Conservation (phyloP, 257 asterid species). For the Ehretia macrophylla region DNA sequence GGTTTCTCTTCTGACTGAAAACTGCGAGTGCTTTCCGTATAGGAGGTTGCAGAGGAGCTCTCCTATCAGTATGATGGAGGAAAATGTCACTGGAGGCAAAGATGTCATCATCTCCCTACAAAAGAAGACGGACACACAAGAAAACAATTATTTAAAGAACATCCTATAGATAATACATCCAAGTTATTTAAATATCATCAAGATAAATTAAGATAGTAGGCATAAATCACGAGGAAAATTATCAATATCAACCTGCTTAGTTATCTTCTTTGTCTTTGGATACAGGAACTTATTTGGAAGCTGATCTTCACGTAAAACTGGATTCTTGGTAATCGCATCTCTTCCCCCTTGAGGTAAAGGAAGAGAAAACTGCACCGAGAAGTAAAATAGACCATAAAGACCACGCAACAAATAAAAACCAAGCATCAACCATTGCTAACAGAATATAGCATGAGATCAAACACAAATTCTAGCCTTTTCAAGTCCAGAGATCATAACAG, state of each 20-base stretch:
- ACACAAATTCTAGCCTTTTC: no score
- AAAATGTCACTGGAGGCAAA: conserved; percentile 56
- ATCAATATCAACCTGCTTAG: conserved; percentile 26
- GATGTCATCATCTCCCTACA: conserved; percentile 59
- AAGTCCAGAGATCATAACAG: neutral
- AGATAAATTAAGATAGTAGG: no score
- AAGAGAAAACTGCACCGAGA: conserved; percentile 64
- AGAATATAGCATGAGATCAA: neutral
- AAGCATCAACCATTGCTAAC: neutral
- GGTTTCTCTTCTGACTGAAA: conserved; percentile 88
- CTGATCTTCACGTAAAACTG: conserved; percentile 92
- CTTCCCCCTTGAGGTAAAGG: conserved; percentile 96
- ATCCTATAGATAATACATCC: neutral
- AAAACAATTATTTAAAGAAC: neutral
- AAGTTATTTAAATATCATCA: no score
- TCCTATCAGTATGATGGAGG: conserved; percentile 64
- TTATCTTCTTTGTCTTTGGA: conserved; percentile 85
- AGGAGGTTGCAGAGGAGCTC: conserved; percentile 87
- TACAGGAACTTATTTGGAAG: conserved; percentile 77
- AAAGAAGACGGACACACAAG: neutral
- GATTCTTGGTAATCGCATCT: conserved; percentile 79
- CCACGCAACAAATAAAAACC: neutral
- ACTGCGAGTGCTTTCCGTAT: conserved; percentile 83
- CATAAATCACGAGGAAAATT: no score
- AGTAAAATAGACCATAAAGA: conserved; percentile 6